Base-by-base conservation (phyloP, 2,329 filamentous ascomycete genomes). In the Cercospora citrullina region DNA sequence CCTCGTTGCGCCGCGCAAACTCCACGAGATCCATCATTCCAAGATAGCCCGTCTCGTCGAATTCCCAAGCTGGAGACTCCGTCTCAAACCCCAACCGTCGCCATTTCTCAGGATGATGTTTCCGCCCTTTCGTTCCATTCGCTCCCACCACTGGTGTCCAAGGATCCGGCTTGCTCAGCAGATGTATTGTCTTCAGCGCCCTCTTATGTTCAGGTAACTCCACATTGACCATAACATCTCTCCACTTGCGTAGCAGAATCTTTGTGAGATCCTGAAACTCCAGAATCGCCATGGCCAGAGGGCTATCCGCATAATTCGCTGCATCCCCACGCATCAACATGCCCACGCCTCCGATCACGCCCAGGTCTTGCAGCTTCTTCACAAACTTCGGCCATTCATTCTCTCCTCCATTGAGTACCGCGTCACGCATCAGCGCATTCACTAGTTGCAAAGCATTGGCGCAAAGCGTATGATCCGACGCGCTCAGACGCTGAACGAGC, bases 21-120 rank as follows among this genome's bases (percentile, higher is more conserved):
- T 98, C 94, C 2, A 93, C 92, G 75, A 99, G 81, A 78, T 99
- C 95, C 94, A 99, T 98, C 87, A 99, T 92, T 30, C 95, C 95
- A 64, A 99, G 81, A 77, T 94, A 98, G 0, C 95, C 95, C 30
- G 91, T 91, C 45, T 87, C 84, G 21, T 93, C 89, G 76, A 99
- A 98, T 74, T 99, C 95, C 74, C 86, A 86, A 0, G 90, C 90
- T 3, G 95, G 95, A 72, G 87, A 94, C 79, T 99, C 95, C 0
- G 91, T 90, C 79, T 95, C 91, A 75, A 99, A 99, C 2, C 95
- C 95, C 51, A 99, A 80, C 64, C 94, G 86, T 74, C 93, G 87
- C 95, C 95, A 99, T 78, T 97, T 97, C 76, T 96, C 90, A 0
- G 93, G 91, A 75, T 93, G 92, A 74, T 96, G 92, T 75, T 87